Conservation (phyloP, 805 yeast genomes). For the Metschnikowia santaceciliae region DNA sequence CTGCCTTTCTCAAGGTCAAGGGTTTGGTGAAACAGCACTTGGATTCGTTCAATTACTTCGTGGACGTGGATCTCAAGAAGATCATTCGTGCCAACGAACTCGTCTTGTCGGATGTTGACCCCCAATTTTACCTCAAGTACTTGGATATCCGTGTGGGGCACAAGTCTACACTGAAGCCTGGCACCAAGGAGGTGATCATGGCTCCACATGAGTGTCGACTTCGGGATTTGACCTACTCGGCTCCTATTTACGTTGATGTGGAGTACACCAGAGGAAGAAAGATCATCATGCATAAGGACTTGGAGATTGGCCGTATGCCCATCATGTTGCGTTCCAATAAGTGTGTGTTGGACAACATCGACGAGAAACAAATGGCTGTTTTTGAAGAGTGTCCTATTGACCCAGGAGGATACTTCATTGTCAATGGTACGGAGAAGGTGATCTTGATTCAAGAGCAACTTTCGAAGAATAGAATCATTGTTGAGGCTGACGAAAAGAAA, state of each 20-base stretch:
- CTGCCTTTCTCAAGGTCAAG: constrained; percentile 92
- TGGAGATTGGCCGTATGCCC: constrained; percentile 99
- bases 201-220: constrained; percentile 96
- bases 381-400: constrained; percentile 94
- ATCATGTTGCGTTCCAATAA: constrained; percentile 92
- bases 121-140: constrained; percentile 90
- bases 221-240: constrained; percentile 90
- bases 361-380: constrained; percentile 80
- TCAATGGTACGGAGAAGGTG: constrained; percentile 97
- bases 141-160: constrained; percentile 90
- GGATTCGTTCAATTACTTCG: constrained; percentile 96
- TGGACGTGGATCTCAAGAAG: constrained; percentile 87
- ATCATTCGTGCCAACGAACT: constrained; percentile 87
- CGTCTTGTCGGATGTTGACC: constrained; percentile 92
- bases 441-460: constrained; percentile 95
- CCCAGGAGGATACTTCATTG: constrained; percentile 98
- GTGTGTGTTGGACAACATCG: constrained; percentile 77
- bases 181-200: constrained; percentile 55
- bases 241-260: constrained; percentile 94
- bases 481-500: constrained; percentile 95
- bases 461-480: constrained; percentile 94
- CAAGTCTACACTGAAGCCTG: constrained; percentile 51
- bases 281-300: constrained; percentile 81
- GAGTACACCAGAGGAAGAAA: constrained; percentile 95
- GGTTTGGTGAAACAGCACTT: constrained; percentile 96